phyloP scores from a whole-genome alignment of 768 basidiomycete species.

The Paxillus involutus region DNA sequence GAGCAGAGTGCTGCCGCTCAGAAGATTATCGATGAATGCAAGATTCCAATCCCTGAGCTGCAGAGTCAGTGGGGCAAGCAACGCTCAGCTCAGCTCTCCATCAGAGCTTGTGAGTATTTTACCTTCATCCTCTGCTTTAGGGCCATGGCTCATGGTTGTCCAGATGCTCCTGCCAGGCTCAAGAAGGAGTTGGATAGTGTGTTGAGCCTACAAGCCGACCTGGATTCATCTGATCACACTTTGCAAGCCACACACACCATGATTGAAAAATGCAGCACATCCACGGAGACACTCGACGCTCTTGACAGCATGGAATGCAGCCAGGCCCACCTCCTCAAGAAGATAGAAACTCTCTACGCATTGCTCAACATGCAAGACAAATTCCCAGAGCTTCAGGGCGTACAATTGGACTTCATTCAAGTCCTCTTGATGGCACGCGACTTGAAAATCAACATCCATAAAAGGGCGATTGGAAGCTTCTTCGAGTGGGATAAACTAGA shows the following conservation, averaged over 20 bases:
- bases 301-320: slow-evolving; percentile 19
- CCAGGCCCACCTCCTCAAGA: slow-evolving; percentile 18
- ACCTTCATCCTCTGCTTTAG: not conserved
- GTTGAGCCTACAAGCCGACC: slow-evolving; percentile 29
- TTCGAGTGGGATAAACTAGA: slow-evolving; percentile 28
- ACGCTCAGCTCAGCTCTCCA: slow-evolving; percentile 2
- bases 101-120: not conserved
- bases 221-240: slow-evolving; percentile 25
- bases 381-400: slow-evolving; percentile 33
- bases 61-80: slow-evolving; percentile 2
- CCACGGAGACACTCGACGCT: slow-evolving; percentile 6
- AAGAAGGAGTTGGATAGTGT: slow-evolving; percentile 35
- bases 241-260: slow-evolving; percentile 11
- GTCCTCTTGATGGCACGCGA: slow-evolving; percentile 6
- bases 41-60: not conserved
- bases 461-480: slow-evolving; percentile 23
- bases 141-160: not conserved
- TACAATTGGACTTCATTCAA: slow-evolving; percentile 24
- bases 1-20: slow-evolving; percentile 4
- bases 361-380: slow-evolving; percentile 32
- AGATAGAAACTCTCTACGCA: slow-evolving; percentile 33
- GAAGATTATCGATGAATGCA: not conserved
- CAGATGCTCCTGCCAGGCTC: slow-evolving; percentile 29
- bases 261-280: slow-evolving; percentile 2
- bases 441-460: slow-evolving; percentile 26